Base-by-base conservation (phyloP, 2,329 filamentous ascomycete species). In the Aspergillus tamarii region DNA sequence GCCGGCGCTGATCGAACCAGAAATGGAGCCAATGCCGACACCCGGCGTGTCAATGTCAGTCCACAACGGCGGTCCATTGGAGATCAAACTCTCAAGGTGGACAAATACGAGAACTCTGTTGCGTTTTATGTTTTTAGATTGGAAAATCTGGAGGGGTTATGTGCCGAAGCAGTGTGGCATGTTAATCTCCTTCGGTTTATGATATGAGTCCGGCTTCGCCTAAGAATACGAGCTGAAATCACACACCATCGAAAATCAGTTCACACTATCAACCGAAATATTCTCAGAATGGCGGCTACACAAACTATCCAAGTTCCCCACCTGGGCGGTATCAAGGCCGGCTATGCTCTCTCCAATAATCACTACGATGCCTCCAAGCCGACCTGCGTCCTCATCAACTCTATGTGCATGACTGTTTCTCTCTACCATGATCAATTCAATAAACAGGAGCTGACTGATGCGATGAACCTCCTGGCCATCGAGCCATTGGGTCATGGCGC, bases 401-500 rank as follows among this genome's bases (percentile, higher is more conserved):
- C 79, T 30, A 84, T 86, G 73, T 82, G 78, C 46, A 85, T 81
- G n/a, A 78, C 80, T 0, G 77, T 80, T 0, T 78, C 82, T 4
- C 77, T 85, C 0, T 84, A 80, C 70, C 66, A 68, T 1, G 62
- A 70, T 12, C 81, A 83, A 62, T 82, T 78, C 62, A 67, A 71
- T n/a, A 76, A 79, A 58, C 50, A 68, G 14, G 60, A 69, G 4
- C 66, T 83, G 11, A 77, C 73, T 0, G 72, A 73, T 5, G 68
- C 70, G 2, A 77, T 83, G 72, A 86, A 86, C 64, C 73, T 86
- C 8, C 66, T 86, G n/a, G 82, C 84, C 16, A 84, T 86, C 63
- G 84, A 86, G 70, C 77, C 82, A 6, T 77, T 86, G 12, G 84
- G 84, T 26, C 84, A 86, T 69, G 84, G 84, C 4, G 72, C 81